These are phyloP conservation scores for Cladosporium austrohemisphaericum DNA, from an alignment of 2,329 filamentous ascomycete species.

Conservation along the genomic window DNA sequence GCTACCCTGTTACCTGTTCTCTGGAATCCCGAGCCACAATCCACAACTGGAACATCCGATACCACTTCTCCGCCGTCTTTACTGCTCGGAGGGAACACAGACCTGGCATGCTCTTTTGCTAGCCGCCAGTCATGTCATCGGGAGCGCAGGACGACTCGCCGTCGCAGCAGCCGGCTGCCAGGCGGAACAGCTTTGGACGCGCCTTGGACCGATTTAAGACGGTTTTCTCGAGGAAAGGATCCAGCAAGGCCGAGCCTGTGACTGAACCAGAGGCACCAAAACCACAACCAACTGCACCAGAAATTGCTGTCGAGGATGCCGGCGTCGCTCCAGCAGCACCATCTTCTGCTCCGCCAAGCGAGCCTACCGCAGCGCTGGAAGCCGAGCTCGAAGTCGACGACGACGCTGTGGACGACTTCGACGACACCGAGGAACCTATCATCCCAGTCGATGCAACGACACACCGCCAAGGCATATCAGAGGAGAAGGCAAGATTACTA, in stretches of 20 bases:
- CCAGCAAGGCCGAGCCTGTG: slow-evolving; percentile 15
- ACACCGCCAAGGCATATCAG: slow-evolving; percentile 15
- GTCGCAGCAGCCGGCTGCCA: slow-evolving; percentile 10
- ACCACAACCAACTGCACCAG: not conserved
- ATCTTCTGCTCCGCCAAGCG: slow-evolving; percentile 12
- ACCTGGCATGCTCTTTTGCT: slow-evolving; percentile 1
- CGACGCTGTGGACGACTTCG: slow-evolving; percentile 20
- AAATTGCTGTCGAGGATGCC: slow-evolving; percentile 2
- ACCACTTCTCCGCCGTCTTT: no score
- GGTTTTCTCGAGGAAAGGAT: slow-evolving; percentile 21
- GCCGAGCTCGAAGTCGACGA: slow-evolving; percentile 21
- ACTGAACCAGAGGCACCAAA: not conserved
- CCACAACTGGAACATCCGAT: not conserved
- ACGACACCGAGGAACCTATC: slow-evolving; percentile 19
- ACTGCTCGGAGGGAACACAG: not conserved
- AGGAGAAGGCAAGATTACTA: slow-evolving; percentile 34
- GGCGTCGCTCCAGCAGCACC: slow-evolving; percentile 9
- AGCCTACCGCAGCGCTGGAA: not conserved
- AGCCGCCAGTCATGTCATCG: slow-evolving; percentile 7
- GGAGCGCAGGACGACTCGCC: slow-evolving; percentile 14
- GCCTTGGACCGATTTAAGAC: slow-evolving; percentile 24
- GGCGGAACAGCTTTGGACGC: slow-evolving; percentile 25
- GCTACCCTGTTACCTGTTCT: slow-evolving; percentile 4
- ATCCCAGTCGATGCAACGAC: slow-evolving; percentile 20
- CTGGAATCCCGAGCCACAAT: not conserved